These are phyloP conservation scores for Acacia crassicarpa DNA, from an alignment of 306 rosid species.

Conservation along the genomic window DNA sequence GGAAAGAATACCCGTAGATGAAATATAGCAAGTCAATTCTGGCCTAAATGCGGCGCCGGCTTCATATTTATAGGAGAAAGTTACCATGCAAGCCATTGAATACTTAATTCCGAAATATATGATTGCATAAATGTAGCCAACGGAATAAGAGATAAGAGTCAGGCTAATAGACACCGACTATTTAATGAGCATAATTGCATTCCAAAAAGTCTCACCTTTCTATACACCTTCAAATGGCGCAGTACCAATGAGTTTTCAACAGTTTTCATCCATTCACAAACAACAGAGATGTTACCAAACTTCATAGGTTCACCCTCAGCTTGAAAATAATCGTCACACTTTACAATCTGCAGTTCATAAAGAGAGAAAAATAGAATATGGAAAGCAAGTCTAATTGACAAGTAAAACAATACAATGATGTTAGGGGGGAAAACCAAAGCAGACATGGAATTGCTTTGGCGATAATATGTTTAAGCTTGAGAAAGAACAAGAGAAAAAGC, in stretches of 20 bases:
- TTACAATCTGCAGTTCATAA: constrained; percentile 49
- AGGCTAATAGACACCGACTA: background rate
- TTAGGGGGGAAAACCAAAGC: background rate
- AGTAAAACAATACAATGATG: background rate
- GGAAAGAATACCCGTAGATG: background rate
- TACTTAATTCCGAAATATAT: background rate
- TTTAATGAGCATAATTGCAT: background rate
- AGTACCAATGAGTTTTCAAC: constrained; percentile 60
- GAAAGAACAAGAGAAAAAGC: background rate
- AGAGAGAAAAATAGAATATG: background rate
- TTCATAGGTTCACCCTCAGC: constrained; percentile 88
- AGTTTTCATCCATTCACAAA: constrained; percentile 64
- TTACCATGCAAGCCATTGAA: background rate
- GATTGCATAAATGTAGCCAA: background rate
- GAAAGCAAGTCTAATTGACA: background rate
- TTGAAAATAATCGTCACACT: constrained; percentile 91
- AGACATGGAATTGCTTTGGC: background rate
- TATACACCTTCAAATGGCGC: constrained; percentile 72
- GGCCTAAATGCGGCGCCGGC: background rate
- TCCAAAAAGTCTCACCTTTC: constrained; percentile 52
- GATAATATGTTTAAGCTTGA: background rate
- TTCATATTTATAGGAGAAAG: background rate
- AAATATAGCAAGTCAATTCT: background rate
- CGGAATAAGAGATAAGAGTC: background rate
- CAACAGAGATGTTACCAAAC: constrained; percentile 66